phyloP scores from a whole-genome alignment of 768 basidiomycete genomes.

The Suillus brevipes region DNA sequence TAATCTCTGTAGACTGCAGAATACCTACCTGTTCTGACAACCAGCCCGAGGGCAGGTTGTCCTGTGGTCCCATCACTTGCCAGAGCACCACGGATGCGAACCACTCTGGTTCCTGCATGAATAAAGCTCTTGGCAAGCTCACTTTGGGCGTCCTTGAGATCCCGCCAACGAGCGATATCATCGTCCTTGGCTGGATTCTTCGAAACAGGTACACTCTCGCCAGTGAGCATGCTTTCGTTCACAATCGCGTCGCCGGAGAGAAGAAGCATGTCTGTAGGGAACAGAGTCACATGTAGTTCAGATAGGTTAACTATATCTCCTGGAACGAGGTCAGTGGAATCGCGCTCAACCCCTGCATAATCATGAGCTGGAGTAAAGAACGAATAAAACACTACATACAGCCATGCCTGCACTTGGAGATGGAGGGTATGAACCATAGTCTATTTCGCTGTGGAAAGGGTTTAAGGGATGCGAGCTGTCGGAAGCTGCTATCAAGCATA shows the following conservation, averaged over 20 bases:
- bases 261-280: constrained; percentile 91
- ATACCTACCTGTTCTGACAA: constrained; percentile 77
- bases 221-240: constrained; percentile 99
- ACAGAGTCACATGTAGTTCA: constrained; percentile 61
- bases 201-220: constrained; percentile 96
- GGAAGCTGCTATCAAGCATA: constrained; percentile 30
- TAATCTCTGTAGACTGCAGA: neutral
- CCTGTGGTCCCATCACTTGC: constrained; percentile 51
- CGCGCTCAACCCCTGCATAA: constrained; percentile 59
- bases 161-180: constrained; percentile 69
- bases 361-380: constrained; percentile 6
- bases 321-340: constrained; percentile 82
- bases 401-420: constrained; percentile 57
- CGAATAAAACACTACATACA: constrained; percentile 50
- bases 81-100: constrained; percentile 73
- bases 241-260: constrained; percentile 97
- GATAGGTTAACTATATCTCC: constrained; percentile 92
- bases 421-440: constrained; percentile 70
- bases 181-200: constrained; percentile 85
- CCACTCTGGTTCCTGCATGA: constrained; percentile 88
- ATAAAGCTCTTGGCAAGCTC: constrained; percentile 83
- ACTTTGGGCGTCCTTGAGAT: constrained; percentile 53
- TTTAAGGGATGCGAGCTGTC: constrained; percentile 19
- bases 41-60: constrained; percentile 73
- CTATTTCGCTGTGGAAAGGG: constrained; percentile 58